Base-by-base conservation (phyloP, 768 basidiomycete species). In the Termitomyces sp. region DNA sequence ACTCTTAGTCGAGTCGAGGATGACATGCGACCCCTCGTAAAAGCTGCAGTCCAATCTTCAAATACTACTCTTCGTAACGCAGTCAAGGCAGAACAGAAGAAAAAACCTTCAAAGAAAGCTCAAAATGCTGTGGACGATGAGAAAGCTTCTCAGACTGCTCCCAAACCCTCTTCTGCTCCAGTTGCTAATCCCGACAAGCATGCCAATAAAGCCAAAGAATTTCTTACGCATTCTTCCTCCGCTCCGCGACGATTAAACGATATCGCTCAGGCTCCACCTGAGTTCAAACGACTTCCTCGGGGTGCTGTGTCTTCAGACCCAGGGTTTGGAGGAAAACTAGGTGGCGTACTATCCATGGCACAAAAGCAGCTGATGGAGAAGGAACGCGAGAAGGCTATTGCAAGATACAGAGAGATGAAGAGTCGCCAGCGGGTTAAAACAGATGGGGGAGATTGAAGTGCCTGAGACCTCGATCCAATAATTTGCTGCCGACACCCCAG, bases 331-430 rank as follows among this genome's bases (percentile, higher is more conserved):
- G 66, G 66, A 59, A 73, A 76, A 65, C 67, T 61, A 41, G 73
- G 80, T 11, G 79, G 78, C 3, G 78, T 89, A 8, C 63, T 92
- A 33, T 87, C 86, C 31, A 85, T 91, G 81, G 84, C 87, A 15
- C 89, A 91, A 73, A 86, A 83, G 68, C 77, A 78, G 6, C 84
- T 89, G 84, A 84, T 93, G 82, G 88, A 88, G 65, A 76, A 77
- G 54, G 90, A 92, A 69, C 78, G 91, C 61, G 85, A 88, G 64
- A 85, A 80, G 60, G 88, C 74, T 22, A 86, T 93, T 59, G 72
- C 70, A 66, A 77, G 80, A 55, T 92, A 91, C 69, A 75, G 91
- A 59, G 81, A 86, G 70, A 65, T 92, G 70, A 91, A 87, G 69
- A 84, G 81, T 22, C 74, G 68, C 63, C 78, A 75, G 66, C 66